Conservation (phyloP, 192 early-diverging fungal genomes). For the Gaertneriomyces semiglobifer region DNA sequence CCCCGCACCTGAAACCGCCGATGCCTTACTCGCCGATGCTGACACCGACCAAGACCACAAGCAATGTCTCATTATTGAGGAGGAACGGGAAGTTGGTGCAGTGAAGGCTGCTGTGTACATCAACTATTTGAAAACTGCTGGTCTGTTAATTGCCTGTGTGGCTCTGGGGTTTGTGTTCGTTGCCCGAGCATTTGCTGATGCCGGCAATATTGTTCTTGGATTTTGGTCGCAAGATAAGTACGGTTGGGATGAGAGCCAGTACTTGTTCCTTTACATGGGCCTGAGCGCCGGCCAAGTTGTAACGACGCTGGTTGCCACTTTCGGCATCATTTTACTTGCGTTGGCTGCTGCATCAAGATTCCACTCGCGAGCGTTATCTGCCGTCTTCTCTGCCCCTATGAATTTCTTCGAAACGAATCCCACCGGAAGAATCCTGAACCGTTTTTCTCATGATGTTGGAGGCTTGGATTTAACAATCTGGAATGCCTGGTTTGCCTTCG, state of each 20-base stretch:
- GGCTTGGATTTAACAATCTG: constrained; percentile 55
- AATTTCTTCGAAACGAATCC: constrained; percentile 60
- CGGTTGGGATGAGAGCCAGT: constrained; percentile 4
- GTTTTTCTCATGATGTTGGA: constrained; percentile 51
- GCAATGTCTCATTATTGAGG: constrained; percentile 37
- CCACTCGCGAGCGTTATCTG: constrained; percentile 45
- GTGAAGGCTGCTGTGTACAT: constrained; percentile 38
- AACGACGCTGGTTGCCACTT: constrained; percentile 1
- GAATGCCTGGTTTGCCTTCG: constrained; percentile 14
- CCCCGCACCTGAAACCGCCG: background rate
- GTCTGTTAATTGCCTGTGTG: constrained; percentile 23
- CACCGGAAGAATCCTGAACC: constrained; percentile 64
- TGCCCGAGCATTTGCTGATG: background rate
- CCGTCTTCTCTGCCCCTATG: constrained; percentile 53
- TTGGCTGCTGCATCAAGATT: background rate
- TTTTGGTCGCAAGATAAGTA: constrained; percentile 5
- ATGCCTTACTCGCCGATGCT: constrained; percentile 45
- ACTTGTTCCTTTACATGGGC: background rate
- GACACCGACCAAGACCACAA: constrained; percentile 39
- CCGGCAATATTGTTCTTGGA: background rate
- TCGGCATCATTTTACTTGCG: background rate
- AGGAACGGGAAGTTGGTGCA: constrained; percentile 42
- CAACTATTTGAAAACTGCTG: constrained; percentile 40
- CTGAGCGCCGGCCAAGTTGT: constrained; percentile 4
- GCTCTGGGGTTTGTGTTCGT: background rate